Evolutionary conservation across 1,139 yeast species (phyloP).

Genomic region (Yamadazyma trypodendri): DNA sequence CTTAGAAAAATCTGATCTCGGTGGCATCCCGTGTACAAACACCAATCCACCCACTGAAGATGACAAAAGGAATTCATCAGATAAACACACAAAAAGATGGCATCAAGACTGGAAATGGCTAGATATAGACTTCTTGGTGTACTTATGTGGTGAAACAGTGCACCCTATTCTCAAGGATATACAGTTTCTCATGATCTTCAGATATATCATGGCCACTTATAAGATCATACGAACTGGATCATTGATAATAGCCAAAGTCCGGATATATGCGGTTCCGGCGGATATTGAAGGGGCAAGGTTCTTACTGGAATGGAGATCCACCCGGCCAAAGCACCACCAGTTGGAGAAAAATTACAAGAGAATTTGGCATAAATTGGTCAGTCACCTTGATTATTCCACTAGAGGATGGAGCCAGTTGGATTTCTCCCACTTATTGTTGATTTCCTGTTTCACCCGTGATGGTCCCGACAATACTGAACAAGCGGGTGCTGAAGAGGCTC

Average conservation of each 20-base stretch:
- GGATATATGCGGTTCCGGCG: slow-evolving; percentile 50
- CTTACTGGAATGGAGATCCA: slow-evolving; percentile 31
- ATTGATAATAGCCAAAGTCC: slow-evolving; percentile 27
- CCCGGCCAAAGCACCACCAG: slow-evolving; percentile 15
- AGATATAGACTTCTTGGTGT: slow-evolving; percentile 30
- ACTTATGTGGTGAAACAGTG: slow-evolving; percentile 13
- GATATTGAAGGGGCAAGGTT: slow-evolving; percentile 41
- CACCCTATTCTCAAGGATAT: slow-evolving; percentile 31
- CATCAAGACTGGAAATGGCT: slow-evolving; percentile 51
- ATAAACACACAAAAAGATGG: not conserved
- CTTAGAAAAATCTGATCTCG: slow-evolving; percentile 18
- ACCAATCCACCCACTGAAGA: too few relatives aligned
- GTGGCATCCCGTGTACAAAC: slow-evolving; percentile 21
- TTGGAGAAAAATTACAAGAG: slow-evolving; percentile 27
- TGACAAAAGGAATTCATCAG: not conserved
- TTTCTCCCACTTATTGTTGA: slow-evolving; percentile 9
- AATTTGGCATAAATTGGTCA: slow-evolving; percentile 29
- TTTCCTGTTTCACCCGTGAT: slow-evolving; percentile 7
- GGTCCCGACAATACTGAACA: not conserved
- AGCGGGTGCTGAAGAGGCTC: slow-evolving; percentile 6
- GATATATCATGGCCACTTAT: slow-evolving; percentile 47
- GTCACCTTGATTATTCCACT: slow-evolving; percentile 32
- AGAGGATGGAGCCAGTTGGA: slow-evolving; percentile 12
- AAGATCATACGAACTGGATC: slow-evolving; percentile 17
- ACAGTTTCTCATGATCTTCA: slow-evolving; percentile 36